These are phyloP conservation scores for Chlamydomonas sp. DNA, from an alignment of 139 green algal genomes.

Conservation along the genomic window DNA sequence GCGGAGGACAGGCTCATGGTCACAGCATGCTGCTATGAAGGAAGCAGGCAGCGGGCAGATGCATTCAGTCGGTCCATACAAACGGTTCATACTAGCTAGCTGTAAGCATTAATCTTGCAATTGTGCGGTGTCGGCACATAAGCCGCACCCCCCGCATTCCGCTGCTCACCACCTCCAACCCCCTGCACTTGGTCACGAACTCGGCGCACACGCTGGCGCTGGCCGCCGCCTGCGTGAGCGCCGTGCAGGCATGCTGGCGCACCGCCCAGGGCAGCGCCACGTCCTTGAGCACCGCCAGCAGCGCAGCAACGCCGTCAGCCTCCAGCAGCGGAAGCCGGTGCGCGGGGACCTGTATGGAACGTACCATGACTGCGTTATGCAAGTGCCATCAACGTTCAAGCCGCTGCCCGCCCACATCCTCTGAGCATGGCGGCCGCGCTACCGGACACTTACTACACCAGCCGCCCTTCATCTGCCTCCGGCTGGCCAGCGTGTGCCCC, in stretches of 20 bases:
- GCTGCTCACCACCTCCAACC: background rate
- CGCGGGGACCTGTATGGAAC: background rate
- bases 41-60: too few relatives aligned
- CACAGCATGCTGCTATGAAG: too few relatives aligned
- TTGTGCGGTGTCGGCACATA: too few relatives aligned
- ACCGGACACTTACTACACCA: too few relatives aligned
- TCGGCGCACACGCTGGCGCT: background rate
- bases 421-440: background rate
- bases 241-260: background rate
- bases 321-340: constrained; percentile 12
- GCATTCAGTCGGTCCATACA: too few relatives aligned
- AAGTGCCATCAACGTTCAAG: background rate
- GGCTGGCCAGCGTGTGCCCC: too few relatives aligned
- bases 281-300: constrained; percentile 7
- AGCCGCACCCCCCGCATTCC: background rate
- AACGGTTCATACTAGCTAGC: too few relatives aligned
- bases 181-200: background rate
- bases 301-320: background rate
- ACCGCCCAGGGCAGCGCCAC: constrained; percentile 7
- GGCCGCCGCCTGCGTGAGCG: background rate
- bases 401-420: background rate
- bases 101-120: too few relatives aligned
- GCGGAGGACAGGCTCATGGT: too few relatives aligned
- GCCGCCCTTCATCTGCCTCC: too few relatives aligned
- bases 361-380: background rate